Percentiles rank a stretch among this genome's conserved stretches.
These are phyloP conservation scores for Phaffomyces thermotolerans DNA, from an alignment of 805 yeast genomes.

Conservation along the genomic window DNA sequence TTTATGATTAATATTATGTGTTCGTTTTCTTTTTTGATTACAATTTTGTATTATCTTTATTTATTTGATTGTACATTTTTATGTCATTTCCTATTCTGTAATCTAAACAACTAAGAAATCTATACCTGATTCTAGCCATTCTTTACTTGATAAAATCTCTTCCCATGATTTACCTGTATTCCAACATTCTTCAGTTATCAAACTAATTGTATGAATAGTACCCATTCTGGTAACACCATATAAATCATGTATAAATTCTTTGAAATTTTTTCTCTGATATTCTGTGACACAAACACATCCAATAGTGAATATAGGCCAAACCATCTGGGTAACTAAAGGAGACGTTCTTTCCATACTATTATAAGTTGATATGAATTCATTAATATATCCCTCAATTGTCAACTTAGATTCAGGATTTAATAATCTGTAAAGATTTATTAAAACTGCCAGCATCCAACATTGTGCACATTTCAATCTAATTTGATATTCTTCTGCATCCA, in stretches of 20 bases:
- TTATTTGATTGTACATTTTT: not conserved
- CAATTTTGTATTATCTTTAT: not conserved
- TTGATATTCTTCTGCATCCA: conserved; percentile 26
- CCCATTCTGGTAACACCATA: conserved; percentile 49
- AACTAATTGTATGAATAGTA: conserved; percentile 36
- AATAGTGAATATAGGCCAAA: conserved; percentile 51
- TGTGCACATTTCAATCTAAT: conserved; percentile 45
- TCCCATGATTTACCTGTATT: conserved; percentile 35
- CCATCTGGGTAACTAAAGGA: conserved; percentile 53
- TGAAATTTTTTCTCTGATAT: conserved; percentile 26
- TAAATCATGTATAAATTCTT: conserved; percentile 32
- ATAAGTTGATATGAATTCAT: conserved; percentile 43
- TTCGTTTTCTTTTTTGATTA: conserved; percentile 4
- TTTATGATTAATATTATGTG: conserved; percentile 9
- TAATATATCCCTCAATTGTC: conserved; percentile 27
- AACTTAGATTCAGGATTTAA: conserved; percentile 26
- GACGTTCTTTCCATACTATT: conserved; percentile 37
- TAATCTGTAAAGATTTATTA: conserved; percentile 27
- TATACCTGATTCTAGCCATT: conserved; percentile 44
- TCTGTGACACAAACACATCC: conserved; percentile 36
- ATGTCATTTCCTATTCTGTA: not conserved
- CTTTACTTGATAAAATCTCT: conserved; percentile 33
- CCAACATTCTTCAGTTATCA: conserved; percentile 42
- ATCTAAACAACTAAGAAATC: conserved; percentile 34
- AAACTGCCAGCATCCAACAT: conserved; percentile 43